These are phyloP conservation scores for Epithemia pelagica DNA, from an alignment of 108 stramenopile genomes.

Conservation along the genomic window DNA sequence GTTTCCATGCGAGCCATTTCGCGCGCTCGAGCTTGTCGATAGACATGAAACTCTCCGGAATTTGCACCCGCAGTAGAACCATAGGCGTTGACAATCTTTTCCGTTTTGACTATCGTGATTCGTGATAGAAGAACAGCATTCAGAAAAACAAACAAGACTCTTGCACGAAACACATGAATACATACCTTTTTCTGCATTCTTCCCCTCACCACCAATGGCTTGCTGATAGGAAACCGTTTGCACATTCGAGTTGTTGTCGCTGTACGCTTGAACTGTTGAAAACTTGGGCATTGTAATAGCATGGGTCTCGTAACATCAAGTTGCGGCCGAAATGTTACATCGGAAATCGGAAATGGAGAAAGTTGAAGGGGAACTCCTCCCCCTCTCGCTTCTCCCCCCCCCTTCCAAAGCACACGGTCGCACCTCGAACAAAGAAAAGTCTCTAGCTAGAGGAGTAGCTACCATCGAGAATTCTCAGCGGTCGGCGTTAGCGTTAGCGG, in stretches of 20 bases:
- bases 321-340: background rate
- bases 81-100: slow-evolving; percentile 88
- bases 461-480: too few relatives aligned
- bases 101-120: slow-evolving; percentile 37
- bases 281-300: slow-evolving; percentile 72
- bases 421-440: too few relatives aligned
- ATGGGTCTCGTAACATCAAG: background rate
- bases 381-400: background rate
- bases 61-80: slow-evolving; percentile 85
- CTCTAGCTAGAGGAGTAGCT: too few relatives aligned
- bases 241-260: slow-evolving; percentile 72
- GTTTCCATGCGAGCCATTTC: slow-evolving; percentile 72
- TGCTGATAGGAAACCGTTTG: slow-evolving; percentile 71
- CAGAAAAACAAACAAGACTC: background rate
- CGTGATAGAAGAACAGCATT: background rate
- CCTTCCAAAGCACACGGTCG: background rate
- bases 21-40: slow-evolving; percentile 79
- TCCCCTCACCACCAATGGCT: slow-evolving; percentile 38
- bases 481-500: too few relatives aligned
- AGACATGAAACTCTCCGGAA: slow-evolving; percentile 87
- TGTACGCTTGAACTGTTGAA: slow-evolving; percentile 78
- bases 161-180: background rate
- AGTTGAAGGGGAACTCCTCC: background rate
- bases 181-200: background rate
- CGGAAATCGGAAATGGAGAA: background rate